Conservation (phyloP, 2,329 filamentous ascomycete genomes). For the Hypoxylon sp. region DNA sequence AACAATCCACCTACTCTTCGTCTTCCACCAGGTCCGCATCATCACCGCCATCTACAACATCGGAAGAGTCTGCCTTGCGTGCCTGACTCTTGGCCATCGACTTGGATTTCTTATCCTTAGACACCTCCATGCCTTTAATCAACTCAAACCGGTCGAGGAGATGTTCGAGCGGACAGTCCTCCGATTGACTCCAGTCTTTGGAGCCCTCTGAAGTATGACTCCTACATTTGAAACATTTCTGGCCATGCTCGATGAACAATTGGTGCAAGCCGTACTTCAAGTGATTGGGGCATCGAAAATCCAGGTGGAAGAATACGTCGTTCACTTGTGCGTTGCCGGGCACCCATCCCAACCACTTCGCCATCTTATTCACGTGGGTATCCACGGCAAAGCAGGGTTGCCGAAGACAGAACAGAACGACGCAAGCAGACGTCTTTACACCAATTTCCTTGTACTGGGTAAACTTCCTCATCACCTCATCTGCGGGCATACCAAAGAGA, state of each 20-base stretch:
- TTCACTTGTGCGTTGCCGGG: conserved; percentile 62
- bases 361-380: conserved; percentile 66
- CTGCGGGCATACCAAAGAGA: conserved; percentile 58
- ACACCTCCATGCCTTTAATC: no score
- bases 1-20: background rate
- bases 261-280: conserved; percentile 68
- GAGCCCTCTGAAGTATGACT: conserved; percentile 67
- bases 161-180: conserved; percentile 56
- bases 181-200: conserved; percentile 69
- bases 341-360: conserved; percentile 66
- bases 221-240: conserved; percentile 61
- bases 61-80: background rate
- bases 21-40: background rate
- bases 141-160: conserved; percentile 54
- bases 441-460: conserved; percentile 65
- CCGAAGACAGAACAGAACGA: conserved; percentile 67
- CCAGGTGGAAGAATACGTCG: conserved; percentile 64
- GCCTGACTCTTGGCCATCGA: conserved; percentile 19
- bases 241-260: conserved; percentile 66
- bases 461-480: conserved; percentile 64
- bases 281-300: conserved; percentile 62
- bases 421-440: conserved; percentile 68
- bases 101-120: conserved; percentile 40
- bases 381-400: conserved; percentile 68
- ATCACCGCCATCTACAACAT: background rate